These are phyloP conservation scores for Geotrichum citri-aurantii DNA, from an alignment of 1,139 yeast genomes.

Conservation along the genomic window DNA sequence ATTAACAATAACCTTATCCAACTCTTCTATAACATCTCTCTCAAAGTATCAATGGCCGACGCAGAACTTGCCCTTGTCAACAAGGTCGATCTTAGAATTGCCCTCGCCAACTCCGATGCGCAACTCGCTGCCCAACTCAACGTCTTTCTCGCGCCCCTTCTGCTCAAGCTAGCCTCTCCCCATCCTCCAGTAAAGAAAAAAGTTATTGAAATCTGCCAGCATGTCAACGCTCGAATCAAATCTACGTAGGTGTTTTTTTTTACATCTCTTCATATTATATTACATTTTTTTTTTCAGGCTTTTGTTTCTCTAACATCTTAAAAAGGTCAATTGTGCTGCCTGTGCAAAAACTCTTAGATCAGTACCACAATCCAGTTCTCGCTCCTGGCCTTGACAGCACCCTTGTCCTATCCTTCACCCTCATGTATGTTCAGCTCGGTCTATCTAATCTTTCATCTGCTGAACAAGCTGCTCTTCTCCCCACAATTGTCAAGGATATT, in stretches of 20 bases:
- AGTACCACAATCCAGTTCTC: slow-evolving; percentile 52
- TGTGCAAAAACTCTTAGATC: slow-evolving; percentile 52
- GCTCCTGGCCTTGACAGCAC: slow-evolving; percentile 43
- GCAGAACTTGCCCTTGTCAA: slow-evolving; percentile 34
- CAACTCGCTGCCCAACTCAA: slow-evolving; percentile 59
- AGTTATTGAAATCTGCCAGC: slow-evolving; percentile 60
- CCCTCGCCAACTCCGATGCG: slow-evolving; percentile 63
- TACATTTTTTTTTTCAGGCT: too few species aligned
- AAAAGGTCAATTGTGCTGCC: slow-evolving; percentile 52
- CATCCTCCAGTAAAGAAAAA: slow-evolving; percentile 62
- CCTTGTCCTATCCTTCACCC: slow-evolving; percentile 57
- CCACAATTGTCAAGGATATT: slow-evolving; percentile 46
- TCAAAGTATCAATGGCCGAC: slow-evolving; percentile 27
- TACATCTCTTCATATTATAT: neutral
- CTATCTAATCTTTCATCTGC: slow-evolving; percentile 37
- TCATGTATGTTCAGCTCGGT: slow-evolving; percentile 62
- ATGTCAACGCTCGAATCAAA: slow-evolving; percentile 60
- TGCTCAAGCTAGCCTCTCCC: slow-evolving; percentile 72
- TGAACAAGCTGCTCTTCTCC: slow-evolving; percentile 39
- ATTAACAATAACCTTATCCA: neutral
- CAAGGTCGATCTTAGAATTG: slow-evolving; percentile 72
- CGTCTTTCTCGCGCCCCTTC: slow-evolving; percentile 66
- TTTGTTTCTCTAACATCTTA: slow-evolving; percentile 10
- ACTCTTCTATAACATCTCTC: too few species aligned
- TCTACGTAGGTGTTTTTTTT: slow-evolving; percentile 36